Conservation (phyloP, 345 rosid species). For the Ceriops decandra region DNA sequence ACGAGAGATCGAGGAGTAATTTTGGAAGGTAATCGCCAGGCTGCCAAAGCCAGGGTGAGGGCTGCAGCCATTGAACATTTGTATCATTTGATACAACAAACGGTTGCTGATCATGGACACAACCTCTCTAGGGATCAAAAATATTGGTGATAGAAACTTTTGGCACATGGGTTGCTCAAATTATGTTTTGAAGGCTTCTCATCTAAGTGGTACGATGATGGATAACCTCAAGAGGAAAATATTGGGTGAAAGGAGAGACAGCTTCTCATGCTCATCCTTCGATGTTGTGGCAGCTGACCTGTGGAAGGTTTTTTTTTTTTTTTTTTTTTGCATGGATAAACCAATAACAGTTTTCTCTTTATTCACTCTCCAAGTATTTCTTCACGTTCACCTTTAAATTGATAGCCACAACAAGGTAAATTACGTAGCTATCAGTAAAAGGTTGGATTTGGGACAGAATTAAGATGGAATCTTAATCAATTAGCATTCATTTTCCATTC, state of each 20-base stretch:
- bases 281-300: constrained; percentile 61
- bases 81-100: constrained; percentile 52
- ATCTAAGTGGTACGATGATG: constrained; percentile 37
- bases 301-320: constrained; percentile 47
- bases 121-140: neutral
- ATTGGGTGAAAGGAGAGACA: constrained; percentile 14
- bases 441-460: too few relatives aligned
- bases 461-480: too few relatives aligned
- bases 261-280: constrained; percentile 46
- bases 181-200: constrained; percentile 46
- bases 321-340: too few relatives aligned
- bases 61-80: constrained; percentile 66
- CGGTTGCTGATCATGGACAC: constrained; percentile 10
- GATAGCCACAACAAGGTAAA: too few relatives aligned
- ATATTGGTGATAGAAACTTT: neutral
- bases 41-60: constrained; percentile 13
- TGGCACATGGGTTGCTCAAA: neutral
- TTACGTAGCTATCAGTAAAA: too few relatives aligned
- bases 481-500: too few relatives aligned
- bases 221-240: constrained; percentile 47
- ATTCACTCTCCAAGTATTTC: too few relatives aligned
- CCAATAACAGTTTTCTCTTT: too few relatives aligned
- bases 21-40: constrained; percentile 4
- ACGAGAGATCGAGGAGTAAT: constrained; percentile 40
- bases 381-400: too few relatives aligned